Evolutionary conservation across 345 rosid species (phyloP).

Genomic region (Salix brachista): DNA sequence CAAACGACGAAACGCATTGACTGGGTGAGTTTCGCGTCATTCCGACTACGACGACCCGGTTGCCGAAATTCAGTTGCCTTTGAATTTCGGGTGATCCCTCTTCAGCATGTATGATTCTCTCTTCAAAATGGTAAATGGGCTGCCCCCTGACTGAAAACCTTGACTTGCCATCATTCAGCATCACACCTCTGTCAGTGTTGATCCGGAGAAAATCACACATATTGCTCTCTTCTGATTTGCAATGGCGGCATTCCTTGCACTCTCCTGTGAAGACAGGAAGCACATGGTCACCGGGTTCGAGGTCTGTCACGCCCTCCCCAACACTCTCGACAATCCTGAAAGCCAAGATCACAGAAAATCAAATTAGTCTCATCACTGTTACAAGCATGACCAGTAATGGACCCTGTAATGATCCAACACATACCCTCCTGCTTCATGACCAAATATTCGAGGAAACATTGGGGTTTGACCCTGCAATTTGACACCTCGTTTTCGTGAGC

Average conservation of each 20-base stretch:
- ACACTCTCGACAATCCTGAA: slow-evolving; percentile 41
- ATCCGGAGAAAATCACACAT: slow-evolving; percentile 38
- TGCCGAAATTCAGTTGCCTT: no score
- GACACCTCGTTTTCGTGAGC: background rate
- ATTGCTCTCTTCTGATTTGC: slow-evolving; percentile 36
- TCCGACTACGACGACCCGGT: no score
- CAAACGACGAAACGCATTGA: no score
- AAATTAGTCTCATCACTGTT: background rate
- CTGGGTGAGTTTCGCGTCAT: no score
- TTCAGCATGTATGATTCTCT: no score
- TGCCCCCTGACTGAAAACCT: slow-evolving; percentile 39
- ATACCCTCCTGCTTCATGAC: slow-evolving; percentile 24
- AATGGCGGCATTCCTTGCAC: slow-evolving; percentile 31
- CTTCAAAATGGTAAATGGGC: slow-evolving; percentile 38
- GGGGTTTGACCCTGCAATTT: slow-evolving; percentile 16
- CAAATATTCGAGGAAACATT: slow-evolving; percentile 16
- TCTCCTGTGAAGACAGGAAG: slow-evolving; percentile 44
- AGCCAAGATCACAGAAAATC: background rate
- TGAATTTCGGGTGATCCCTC: no score
- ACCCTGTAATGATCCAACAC: no score
- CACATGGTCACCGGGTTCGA: slow-evolving; percentile 39
- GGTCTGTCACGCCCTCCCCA: slow-evolving; percentile 35
- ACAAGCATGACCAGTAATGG: background rate
- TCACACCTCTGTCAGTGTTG: slow-evolving; percentile 36
- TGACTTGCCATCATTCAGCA: slow-evolving; percentile 37